Evolutionary conservation across 164 flowering plant species (phyloP).

Genomic region (Magnolia officinalis): DNA sequence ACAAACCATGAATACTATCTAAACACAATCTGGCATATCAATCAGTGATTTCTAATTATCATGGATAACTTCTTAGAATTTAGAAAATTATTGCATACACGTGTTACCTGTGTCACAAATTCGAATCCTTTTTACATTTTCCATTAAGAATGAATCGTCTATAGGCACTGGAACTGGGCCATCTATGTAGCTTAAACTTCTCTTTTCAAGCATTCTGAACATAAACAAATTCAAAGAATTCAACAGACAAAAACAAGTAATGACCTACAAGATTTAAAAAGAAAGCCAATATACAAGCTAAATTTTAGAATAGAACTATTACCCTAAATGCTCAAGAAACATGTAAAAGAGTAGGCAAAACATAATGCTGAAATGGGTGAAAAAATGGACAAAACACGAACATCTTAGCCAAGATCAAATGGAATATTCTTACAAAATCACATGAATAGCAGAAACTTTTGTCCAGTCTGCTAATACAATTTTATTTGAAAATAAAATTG

Average conservation of each 20-base stretch:
- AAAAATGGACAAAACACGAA: too few species aligned
- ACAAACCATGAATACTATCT: background rate
- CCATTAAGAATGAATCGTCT: constrained; percentile 64
- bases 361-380: too few species aligned
- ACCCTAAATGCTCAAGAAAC: too few species aligned
- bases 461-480: too few species aligned
- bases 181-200: constrained; percentile 79
- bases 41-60: background rate
- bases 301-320: too few species aligned
- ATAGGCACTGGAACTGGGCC: constrained; percentile 79
- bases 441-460: too few species aligned
- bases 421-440: too few species aligned
- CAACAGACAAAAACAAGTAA: background rate
- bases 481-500: too few species aligned
- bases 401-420: too few species aligned
- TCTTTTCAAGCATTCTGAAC: constrained; percentile 84
- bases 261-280: background rate
- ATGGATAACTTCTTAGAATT: background rate
- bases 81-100: background rate
- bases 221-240: constrained; percentile 7
- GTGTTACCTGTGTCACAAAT: constrained; percentile 79
- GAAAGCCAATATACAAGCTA: background rate
- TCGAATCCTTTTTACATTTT: constrained; percentile 72
- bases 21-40: background rate
- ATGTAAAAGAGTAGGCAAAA: too few species aligned